Conservation (phyloP, 2,329 filamentous ascomycete species). For the Nakataea oryzae region DNA sequence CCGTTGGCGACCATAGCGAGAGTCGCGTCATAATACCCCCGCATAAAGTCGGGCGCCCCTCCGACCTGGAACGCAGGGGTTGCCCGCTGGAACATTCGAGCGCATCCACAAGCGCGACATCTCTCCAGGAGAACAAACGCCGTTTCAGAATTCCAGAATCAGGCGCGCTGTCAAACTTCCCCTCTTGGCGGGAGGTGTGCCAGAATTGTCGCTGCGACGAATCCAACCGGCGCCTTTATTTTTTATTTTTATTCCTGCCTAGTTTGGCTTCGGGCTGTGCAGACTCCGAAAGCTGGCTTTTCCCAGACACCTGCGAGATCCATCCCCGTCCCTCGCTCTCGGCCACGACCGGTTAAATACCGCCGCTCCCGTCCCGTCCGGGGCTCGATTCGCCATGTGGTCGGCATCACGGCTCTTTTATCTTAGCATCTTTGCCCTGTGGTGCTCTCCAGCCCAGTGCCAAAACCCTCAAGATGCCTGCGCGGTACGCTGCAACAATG, state of each 20-base stretch:
- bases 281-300: neutral
- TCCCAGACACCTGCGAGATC: neutral
- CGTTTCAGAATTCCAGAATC: neutral
- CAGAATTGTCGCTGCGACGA: neutral
- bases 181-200: neutral
- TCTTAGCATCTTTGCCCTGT: slow-evolving; percentile 45
- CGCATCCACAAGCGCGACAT: neutral
- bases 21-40: neutral
- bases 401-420: slow-evolving; percentile 44
- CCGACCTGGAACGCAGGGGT: neutral
- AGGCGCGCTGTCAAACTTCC: neutral
- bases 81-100: neutral
- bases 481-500: slow-evolving; percentile 32
- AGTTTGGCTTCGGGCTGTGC: neutral
- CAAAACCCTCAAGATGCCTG: slow-evolving; percentile 36
- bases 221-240: neutral
- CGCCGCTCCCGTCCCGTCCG: neutral
- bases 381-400: slow-evolving; percentile 28
- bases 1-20: neutral
- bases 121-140: neutral
- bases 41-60: neutral
- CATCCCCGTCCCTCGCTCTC: neutral
- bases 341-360: neutral
- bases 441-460: slow-evolving; percentile 37
- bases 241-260: too few species aligned